Evolutionary conservation across 768 basidiomycete species (phyloP).

Genomic region (Leucocoprinus leucothites): DNA sequence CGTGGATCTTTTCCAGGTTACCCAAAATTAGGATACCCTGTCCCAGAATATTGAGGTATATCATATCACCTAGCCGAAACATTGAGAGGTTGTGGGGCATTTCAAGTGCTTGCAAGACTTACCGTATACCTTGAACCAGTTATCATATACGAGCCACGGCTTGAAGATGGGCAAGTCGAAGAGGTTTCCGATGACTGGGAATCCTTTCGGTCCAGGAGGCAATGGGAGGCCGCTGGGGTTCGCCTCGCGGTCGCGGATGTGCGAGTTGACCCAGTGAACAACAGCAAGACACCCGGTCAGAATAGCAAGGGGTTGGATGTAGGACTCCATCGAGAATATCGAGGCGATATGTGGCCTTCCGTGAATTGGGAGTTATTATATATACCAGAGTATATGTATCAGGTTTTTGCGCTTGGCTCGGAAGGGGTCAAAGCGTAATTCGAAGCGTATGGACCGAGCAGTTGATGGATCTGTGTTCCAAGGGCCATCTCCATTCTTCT

Average conservation of each 20-base stretch:
- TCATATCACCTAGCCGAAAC: slow-evolving; percentile 10
- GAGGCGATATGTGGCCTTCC: background rate
- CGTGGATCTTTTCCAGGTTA: background rate
- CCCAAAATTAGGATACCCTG: slow-evolving; percentile 13
- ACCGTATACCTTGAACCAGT: slow-evolving; percentile 8
- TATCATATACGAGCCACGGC: slow-evolving; percentile 12
- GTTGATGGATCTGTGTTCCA: too few relatives aligned
- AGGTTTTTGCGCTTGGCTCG: too few relatives aligned
- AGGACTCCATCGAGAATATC: background rate
- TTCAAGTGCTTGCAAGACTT: background rate
- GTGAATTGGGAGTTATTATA: background rate
- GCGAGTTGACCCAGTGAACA: background rate
- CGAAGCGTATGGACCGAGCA: too few relatives aligned
- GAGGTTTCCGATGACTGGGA: slow-evolving; percentile 9
- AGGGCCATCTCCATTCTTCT: too few relatives aligned
- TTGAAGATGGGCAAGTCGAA: slow-evolving; percentile 1
- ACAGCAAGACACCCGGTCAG: background rate
- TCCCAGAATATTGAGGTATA: slow-evolving; percentile 14
- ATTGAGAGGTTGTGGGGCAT: background rate
- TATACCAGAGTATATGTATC: too few relatives aligned
- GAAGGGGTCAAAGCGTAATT: too few relatives aligned
- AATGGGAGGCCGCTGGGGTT: slow-evolving; percentile 13
- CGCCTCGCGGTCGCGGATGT: background rate
- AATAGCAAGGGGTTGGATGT: background rate
- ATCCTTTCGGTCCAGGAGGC: slow-evolving; percentile 9